phyloP scores from a whole-genome alignment of 2,329 filamentous ascomycete species.

The Alternaria hordeiaustralica region DNA sequence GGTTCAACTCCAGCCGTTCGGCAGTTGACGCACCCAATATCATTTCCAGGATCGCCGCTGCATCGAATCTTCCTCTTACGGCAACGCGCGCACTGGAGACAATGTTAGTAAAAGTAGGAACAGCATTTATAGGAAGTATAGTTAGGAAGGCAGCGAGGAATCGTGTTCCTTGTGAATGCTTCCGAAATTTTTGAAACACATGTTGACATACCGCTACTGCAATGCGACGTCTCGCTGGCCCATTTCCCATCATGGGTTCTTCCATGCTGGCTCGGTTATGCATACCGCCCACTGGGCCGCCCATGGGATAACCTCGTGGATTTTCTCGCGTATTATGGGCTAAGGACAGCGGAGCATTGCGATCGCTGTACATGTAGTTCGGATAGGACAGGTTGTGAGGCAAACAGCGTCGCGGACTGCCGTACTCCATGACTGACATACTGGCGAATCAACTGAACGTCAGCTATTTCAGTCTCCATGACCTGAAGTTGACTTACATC shows the following conservation, averaged over 20 bases:
- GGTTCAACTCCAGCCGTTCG: slow-evolving; percentile 71
- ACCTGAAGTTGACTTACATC: background rate
- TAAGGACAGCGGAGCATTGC: slow-evolving; percentile 26
- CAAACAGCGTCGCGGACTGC: slow-evolving; percentile 23
- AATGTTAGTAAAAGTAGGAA: slow-evolving; percentile 1
- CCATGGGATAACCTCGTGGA: slow-evolving; percentile 33
- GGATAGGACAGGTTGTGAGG: slow-evolving; percentile 15
- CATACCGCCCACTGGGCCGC: slow-evolving; percentile 26
- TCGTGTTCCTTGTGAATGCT: background rate
- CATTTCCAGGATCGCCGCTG: slow-evolving; percentile 80
- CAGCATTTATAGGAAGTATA: background rate
- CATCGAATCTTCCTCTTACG: slow-evolving; percentile 94
- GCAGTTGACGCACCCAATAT: slow-evolving; percentile 83
- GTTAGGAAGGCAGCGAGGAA: background rate
- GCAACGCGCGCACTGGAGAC: slow-evolving; percentile 79
- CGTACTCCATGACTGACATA: slow-evolving; percentile 23
- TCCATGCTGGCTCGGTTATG: slow-evolving; percentile 19
- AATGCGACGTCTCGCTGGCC: slow-evolving; percentile 58
- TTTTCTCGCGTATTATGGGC: slow-evolving; percentile 30
- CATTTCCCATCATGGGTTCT: slow-evolving; percentile 42
- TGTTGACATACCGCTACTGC: slow-evolving; percentile 47
- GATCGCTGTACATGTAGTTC: slow-evolving; percentile 34
- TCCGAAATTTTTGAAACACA: background rate
- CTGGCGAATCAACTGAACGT: background rate
- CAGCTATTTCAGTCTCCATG: background rate